Percentiles rank a stretch among this genome's conserved stretches.
phyloP scores from a whole-genome alignment of 495 filamentous ascomycete genomes.

The Penicillium daleae region DNA sequence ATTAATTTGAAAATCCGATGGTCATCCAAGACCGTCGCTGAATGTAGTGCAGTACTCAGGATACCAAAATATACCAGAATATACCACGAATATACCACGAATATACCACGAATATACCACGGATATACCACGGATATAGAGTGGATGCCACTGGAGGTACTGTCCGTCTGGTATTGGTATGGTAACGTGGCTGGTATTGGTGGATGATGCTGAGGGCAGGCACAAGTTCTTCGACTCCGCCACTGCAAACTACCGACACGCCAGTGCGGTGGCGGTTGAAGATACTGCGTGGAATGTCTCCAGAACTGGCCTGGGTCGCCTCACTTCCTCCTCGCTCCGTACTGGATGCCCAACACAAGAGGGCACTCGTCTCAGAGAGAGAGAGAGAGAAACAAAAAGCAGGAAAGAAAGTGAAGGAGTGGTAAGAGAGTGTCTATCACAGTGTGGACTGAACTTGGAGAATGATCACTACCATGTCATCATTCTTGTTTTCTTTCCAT shows the following conservation, averaged over 20 bases:
- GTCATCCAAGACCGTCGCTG: no score
- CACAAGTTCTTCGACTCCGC: conserved; percentile 5
- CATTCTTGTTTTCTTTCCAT: not conserved
- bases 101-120: no score
- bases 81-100: no score
- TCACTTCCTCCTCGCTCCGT: conserved; percentile 2
- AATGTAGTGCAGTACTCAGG: no score
- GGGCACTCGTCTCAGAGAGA: not conserved
- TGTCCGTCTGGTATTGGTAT: not conserved
- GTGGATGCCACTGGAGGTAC: no score
- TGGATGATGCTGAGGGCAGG: no score
- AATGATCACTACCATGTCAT: not conserved
- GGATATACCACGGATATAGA: no score
- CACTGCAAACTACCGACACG: not conserved
- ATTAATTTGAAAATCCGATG: no score
- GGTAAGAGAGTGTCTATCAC: not conserved
- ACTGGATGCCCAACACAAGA: conserved; percentile 2
- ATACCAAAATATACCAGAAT: no score
- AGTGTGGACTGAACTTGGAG: not conserved
- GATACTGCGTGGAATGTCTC: not conserved
- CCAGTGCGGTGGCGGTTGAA: conserved; percentile 7
- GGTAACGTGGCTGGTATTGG: not conserved
- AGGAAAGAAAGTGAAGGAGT: not conserved
- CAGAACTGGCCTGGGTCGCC: not conserved
- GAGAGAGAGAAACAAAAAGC: not conserved